phyloP scores from a whole-genome alignment of 1,139 yeast species.

The Kurtzmaniella quercitrusa region DNA sequence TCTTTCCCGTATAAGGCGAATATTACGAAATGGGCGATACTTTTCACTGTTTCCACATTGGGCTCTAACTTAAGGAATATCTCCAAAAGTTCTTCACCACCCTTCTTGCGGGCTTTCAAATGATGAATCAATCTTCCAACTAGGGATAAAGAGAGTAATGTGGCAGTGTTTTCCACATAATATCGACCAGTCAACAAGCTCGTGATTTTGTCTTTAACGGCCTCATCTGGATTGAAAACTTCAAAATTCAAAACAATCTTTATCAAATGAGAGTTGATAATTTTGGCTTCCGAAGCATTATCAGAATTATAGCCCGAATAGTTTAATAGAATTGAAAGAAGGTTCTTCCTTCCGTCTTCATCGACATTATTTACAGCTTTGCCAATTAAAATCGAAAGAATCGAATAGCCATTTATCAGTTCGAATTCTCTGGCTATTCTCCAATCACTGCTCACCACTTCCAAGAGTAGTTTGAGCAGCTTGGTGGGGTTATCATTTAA shows the following conservation, averaged over 20 bases:
- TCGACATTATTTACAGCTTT: conserved; percentile 8
- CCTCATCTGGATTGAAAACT: neutral
- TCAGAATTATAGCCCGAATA: neutral
- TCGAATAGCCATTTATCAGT: conserved; percentile 38
- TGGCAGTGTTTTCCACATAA: conserved; percentile 1
- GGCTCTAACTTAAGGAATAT: neutral
- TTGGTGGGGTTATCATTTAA: conserved; percentile 19
- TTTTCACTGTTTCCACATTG: neutral
- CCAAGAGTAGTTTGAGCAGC: conserved; percentile 22
- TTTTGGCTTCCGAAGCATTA: conserved; percentile 1
- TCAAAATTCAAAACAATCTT: conserved; percentile 1
- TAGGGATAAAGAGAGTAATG: neutral
- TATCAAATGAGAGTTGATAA: neutral
- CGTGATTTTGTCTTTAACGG: neutral
- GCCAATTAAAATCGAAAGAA: conserved; percentile 27
- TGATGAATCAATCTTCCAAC: conserved; percentile 1
- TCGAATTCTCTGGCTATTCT: conserved; percentile 40
- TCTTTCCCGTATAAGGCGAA: conserved; percentile 1
- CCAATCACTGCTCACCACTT: conserved; percentile 32
- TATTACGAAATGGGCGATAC: neutral
- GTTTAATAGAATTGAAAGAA: neutral
- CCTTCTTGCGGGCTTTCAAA: conserved; percentile 1
- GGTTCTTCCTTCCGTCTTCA: neutral
- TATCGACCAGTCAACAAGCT: neutral
- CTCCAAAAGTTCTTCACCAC: neutral